These are phyloP conservation scores for Physcomitrellopsis africana DNA, from an alignment of 225 moss, liverwort and hornwort genomes.

Conservation along the genomic window DNA sequence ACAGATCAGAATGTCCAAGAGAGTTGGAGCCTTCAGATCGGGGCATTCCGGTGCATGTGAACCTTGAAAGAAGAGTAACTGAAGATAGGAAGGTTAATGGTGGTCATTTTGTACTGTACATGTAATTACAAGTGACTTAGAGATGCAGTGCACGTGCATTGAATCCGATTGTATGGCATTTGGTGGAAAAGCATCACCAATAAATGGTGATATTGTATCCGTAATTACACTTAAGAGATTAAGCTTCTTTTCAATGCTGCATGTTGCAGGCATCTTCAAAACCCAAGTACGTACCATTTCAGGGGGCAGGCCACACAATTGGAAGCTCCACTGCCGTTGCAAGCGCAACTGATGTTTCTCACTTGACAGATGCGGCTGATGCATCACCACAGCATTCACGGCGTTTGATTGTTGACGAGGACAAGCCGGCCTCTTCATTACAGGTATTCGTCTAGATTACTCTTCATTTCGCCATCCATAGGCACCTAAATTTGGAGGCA, in stretches of 20 bases:
- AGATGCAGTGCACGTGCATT: no score
- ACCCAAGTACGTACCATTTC: conserved; percentile 84
- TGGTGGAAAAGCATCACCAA: neutral
- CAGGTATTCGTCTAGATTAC: conserved; percentile 28
- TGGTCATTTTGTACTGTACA: neutral
- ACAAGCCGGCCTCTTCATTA: conserved; percentile 77
- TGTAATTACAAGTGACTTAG: no score
- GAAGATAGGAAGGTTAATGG: conserved; percentile 77
- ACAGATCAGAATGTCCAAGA: conserved; percentile 83
- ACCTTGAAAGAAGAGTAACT: conserved; percentile 74
- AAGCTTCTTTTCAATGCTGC: conserved; percentile 12
- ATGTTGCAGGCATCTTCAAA: conserved; percentile 77
- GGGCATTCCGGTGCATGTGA: conserved; percentile 76
- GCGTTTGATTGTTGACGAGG: conserved; percentile 79
- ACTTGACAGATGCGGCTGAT: conserved; percentile 30
- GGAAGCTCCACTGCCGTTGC: conserved; percentile 34
- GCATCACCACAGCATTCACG: conserved; percentile 42
- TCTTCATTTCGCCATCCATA: neutral
- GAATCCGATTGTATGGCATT: neutral
- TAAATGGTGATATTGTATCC: neutral
- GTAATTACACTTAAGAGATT: neutral
- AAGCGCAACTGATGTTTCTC: conserved; percentile 20
- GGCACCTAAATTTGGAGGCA: no score
- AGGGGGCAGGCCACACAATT: conserved; percentile 80
- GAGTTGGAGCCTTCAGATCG: conserved; percentile 84